Conservation (phyloP, 23 red algal species). For the Gracilaria domingensis region DNA sequence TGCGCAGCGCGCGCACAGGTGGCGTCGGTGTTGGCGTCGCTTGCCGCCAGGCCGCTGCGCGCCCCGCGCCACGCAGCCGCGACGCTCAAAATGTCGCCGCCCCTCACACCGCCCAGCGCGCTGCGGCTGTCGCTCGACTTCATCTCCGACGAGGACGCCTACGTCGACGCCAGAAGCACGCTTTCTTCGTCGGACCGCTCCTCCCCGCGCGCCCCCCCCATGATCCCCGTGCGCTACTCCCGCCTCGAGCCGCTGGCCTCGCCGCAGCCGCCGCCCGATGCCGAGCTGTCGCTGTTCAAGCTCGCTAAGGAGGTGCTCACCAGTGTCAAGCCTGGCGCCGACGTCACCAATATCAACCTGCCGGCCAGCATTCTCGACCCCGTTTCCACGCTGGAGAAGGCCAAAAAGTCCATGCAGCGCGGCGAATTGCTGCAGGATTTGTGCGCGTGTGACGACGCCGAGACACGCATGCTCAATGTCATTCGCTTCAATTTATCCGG, state of each 20-base stretch:
- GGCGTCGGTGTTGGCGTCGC: not conserved
- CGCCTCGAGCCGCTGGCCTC: slow-evolving; percentile 53
- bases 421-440: slow-evolving; percentile 93
- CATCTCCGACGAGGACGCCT: slow-evolving; percentile 56
- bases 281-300: slow-evolving; percentile 84
- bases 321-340: slow-evolving; percentile 83
- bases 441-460: slow-evolving; percentile 37
- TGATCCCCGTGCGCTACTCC: slow-evolving; percentile 55
- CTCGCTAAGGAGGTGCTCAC: slow-evolving; percentile 90
- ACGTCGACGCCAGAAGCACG: slow-evolving; percentile 40
- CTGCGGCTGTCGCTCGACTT: not conserved
- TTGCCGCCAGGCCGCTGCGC: slow-evolving; percentile 24
- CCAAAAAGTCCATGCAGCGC: slow-evolving; percentile 87
- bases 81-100: slow-evolving; percentile 5
- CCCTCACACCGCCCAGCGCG: not conserved
- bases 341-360: slow-evolving; percentile 83
- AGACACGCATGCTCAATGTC: slow-evolving; percentile 81
- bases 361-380: slow-evolving; percentile 94
- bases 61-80: not conserved
- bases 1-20: not conserved
- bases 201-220: slow-evolving; percentile 27
- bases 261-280: slow-evolving; percentile 53
- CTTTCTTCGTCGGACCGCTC: slow-evolving; percentile 45
- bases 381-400: slow-evolving; percentile 92
- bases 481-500: slow-evolving; percentile 90